Evolutionary conservation across 2,329 filamentous ascomycete genomes (phyloP).

Genomic region (Lecanicillium sp.): DNA sequence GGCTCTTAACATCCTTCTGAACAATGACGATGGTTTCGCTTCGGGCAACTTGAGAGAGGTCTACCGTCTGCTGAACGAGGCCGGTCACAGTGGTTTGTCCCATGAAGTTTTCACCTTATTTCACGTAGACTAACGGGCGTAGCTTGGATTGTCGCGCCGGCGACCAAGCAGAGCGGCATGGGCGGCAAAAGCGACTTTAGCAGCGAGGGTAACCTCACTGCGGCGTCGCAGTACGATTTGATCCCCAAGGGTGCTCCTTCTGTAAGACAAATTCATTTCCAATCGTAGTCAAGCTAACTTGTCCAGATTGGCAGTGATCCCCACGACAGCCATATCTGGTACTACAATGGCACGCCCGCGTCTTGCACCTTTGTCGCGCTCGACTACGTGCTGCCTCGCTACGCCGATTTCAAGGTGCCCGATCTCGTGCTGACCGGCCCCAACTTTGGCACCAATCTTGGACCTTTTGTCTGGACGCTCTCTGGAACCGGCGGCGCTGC

Average conservation of each 20-base stretch:
- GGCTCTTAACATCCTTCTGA: slow-evolving; percentile 25
- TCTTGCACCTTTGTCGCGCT: slow-evolving; percentile 50
- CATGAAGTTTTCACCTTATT: too few relatives aligned
- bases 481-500: slow-evolving; percentile 44
- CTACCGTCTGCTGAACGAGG: slow-evolving; percentile 24
- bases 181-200: slow-evolving; percentile 25
- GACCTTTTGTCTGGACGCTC: slow-evolving; percentile 47
- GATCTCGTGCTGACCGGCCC: slow-evolving; percentile 51
- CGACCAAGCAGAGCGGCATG: slow-evolving; percentile 25
- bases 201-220: slow-evolving; percentile 23
- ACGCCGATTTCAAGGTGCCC: slow-evolving; percentile 40
- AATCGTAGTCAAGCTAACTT: neutral
- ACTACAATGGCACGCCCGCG: slow-evolving; percentile 54
- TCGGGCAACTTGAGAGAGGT: slow-evolving; percentile 25
- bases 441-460: slow-evolving; percentile 50
- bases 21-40: slow-evolving; percentile 27
- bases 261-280: slow-evolving; percentile 14
- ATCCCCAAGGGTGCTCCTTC: slow-evolving; percentile 25
- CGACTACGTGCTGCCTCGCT: slow-evolving; percentile 48
- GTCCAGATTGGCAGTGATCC: slow-evolving; percentile 40
- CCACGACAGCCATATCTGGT: slow-evolving; percentile 49
- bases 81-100: slow-evolving; percentile 24
- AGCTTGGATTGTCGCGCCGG: slow-evolving; percentile 28
- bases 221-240: slow-evolving; percentile 22
- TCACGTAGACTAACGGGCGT: neutral